Percentiles rank a stretch among this genome's conserved stretches.
Evolutionary conservation across 345 rosid genomes (phyloP).

Genomic region (Murraya koenigii): DNA sequence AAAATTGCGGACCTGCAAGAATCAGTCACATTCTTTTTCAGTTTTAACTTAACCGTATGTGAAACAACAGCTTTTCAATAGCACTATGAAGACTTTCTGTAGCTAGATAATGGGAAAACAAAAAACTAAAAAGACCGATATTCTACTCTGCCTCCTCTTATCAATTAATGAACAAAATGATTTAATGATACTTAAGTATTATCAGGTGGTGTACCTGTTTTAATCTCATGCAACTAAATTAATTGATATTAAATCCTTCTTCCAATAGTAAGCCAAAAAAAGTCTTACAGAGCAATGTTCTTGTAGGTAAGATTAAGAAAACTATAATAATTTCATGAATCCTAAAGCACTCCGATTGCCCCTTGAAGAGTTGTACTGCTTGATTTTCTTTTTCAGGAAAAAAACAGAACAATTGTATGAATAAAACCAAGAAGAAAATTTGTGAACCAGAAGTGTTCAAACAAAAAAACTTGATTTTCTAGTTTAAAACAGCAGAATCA

Average conservation of each 20-base stretch:
- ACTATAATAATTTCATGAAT: not conserved
- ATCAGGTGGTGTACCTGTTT: not conserved
- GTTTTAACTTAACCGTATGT: slow-evolving; percentile 7
- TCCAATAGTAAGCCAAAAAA: not conserved
- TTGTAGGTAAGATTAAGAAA: not conserved
- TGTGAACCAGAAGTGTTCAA: not conserved
- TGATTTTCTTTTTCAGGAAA: not conserved
- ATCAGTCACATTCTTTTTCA: slow-evolving; percentile 3
- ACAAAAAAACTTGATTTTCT: not conserved
- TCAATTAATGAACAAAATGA: not conserved
- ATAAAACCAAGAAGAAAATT: not conserved
- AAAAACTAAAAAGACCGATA: not conserved
- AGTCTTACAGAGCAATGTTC: not conserved
- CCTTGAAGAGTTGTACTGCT: not conserved
- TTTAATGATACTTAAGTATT: not conserved
- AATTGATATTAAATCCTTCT: slow-evolving; percentile 1
- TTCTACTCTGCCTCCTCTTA: not conserved
- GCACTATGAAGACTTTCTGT: not conserved
- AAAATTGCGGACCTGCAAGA: slow-evolving; percentile 75
- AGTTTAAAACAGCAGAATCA: slow-evolving; percentile 1
- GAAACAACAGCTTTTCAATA: not conserved
- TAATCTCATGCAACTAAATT: not conserved
- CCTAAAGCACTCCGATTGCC: not conserved
- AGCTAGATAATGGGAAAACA: not conserved
- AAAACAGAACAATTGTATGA: not conserved